Percentiles rank a stretch among this genome's conserved stretches.
phyloP scores from a whole-genome alignment of 352 stramenopile species.

The Globisporangium cylindrosporum region DNA sequence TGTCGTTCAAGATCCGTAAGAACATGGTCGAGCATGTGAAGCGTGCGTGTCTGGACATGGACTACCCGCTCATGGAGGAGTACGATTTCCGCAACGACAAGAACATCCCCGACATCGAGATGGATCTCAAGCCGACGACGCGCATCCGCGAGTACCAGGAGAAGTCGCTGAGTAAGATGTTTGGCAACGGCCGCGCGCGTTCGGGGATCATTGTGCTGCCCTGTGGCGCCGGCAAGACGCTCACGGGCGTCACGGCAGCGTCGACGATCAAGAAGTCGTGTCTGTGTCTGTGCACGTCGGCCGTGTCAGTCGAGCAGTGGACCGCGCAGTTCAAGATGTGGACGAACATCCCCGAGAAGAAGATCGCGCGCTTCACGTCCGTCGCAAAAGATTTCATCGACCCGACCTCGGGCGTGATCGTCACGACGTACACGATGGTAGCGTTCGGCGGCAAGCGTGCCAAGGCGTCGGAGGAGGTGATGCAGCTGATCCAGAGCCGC shows the following conservation, averaged over 20 bases:
- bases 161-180: conserved; percentile 99
- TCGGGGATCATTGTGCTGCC: conserved; percentile 99
- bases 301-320: conserved; percentile 97
- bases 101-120: conserved; percentile 82
- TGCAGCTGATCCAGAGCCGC: conserved; percentile 94
- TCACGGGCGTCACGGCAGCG: conserved; percentile 93
- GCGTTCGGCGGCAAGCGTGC: conserved; percentile 91
- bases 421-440: conserved; percentile 99
- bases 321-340: conserved; percentile 98
- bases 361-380: conserved; percentile 82
- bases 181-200: conserved; percentile 97
- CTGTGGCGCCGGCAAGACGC: conserved; percentile 92
- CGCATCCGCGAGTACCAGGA: conserved; percentile 98
- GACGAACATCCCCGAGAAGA: conserved; percentile 91
- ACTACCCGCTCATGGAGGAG: conserved; percentile 99
- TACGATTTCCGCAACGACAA: conserved; percentile 97
- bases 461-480: conserved; percentile 91
- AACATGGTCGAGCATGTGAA: conserved; percentile 94
- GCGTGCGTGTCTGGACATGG: conserved; percentile 91
- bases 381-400: conserved; percentile 85
- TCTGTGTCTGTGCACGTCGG: conserved; percentile 97
- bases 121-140: conserved; percentile 89
- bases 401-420: conserved; percentile 86
- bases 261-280: conserved; percentile 97
- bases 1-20: conserved; percentile 85